phyloP scores from a whole-genome alignment of 2,329 filamentous ascomycete genomes.

The Bipolaris zeicola region DNA sequence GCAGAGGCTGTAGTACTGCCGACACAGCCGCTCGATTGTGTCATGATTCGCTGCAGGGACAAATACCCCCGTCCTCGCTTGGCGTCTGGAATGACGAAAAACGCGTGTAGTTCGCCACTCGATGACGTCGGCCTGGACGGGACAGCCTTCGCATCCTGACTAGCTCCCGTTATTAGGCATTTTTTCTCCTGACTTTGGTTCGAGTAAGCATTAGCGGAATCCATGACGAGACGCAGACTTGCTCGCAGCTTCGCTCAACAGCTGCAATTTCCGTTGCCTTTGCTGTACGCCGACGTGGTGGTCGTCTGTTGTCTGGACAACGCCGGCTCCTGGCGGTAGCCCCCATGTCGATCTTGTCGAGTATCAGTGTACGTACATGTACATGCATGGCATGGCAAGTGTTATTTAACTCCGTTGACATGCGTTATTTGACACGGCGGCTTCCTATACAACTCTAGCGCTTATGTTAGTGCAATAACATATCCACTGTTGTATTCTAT shows the following conservation, averaged over 20 bases:
- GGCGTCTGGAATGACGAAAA: background rate
- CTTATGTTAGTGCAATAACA: too few species aligned
- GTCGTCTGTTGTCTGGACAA: background rate
- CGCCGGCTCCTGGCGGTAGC: background rate
- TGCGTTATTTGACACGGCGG: too few species aligned
- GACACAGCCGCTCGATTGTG: background rate
- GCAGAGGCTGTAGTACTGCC: background rate
- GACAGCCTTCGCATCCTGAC: background rate
- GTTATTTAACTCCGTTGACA: too few species aligned
- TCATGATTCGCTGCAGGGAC: conserved; percentile 3
- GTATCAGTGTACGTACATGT: background rate
- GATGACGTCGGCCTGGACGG: background rate
- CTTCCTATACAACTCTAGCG: too few species aligned
- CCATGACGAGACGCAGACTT: background rate
- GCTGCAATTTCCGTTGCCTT: background rate
- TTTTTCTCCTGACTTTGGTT: background rate
- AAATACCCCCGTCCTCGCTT: background rate
- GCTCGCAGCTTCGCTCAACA: background rate
- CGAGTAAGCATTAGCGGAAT: background rate
- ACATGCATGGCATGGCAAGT: too few species aligned
- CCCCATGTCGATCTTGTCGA: background rate
- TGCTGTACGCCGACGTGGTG: background rate
- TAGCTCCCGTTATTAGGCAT: conserved; percentile 1
- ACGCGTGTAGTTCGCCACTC: background rate
- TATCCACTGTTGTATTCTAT: too few species aligned